Evolutionary conservation across 495 filamentous ascomycete genomes (phyloP), one percentile per base, ranked within the genome.

Genomic region (Lepraria neglecta): DNA sequence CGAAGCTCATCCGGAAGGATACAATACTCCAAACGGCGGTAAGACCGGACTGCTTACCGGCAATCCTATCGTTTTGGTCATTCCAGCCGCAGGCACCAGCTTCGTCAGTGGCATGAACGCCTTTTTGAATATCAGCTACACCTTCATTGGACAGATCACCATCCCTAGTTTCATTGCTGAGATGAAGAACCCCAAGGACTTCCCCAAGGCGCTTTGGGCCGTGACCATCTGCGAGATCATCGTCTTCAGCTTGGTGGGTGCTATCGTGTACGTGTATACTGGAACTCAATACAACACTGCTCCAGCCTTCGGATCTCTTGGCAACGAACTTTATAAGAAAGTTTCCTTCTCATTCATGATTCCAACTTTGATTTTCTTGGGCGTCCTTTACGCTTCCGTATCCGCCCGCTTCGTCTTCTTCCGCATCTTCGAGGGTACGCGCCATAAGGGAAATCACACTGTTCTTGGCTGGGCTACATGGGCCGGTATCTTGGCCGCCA

Each of bases 81-180:
- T 90, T 44, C 88, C 90, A 0, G 70, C 82, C n/a, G 71, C 75
- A 3, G 80, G 83, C n/a, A 92, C 89, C 0, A 86, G 86, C 0
- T 94, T 91, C 60, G 87, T 95, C 17, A 75, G 76, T 6, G 90
- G 87, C 9, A 81, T 92, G 74, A 89, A 81, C 53, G 90, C 90
- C 3, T 94, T 94, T 74, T 74, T 95, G 65, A 95, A 95, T 71
- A 95, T 95, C 68, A 84, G 82, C 72, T 95, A 94, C 72, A 95
- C 90, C 7, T 94, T 95, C 73, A 94, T 95, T 64, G 90, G 90
- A 4, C 90, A 95, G 70, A 95, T 95, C 71, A 95, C 90, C 0
- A 77, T 95, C 28, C 90, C 90, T 3, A 89, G 85, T 67, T 95
- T 95, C 76, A 95, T 95, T 64, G 90, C 90, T 5, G 90, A 95